Base-by-base conservation (phyloP, 179 eudicot species). In the Carnegiea gigantea region DNA sequence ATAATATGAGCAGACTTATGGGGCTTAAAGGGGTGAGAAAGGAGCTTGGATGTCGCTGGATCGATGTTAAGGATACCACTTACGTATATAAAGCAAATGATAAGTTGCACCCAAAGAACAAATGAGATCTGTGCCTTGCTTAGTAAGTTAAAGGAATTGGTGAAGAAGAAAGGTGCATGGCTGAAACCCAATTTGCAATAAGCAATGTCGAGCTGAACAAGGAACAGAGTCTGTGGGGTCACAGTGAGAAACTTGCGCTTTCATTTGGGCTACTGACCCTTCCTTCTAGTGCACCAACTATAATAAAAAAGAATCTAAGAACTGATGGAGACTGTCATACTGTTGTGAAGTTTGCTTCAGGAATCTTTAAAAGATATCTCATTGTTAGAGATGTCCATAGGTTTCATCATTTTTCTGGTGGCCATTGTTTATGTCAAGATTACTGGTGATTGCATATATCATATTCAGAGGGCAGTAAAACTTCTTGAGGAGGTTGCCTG, bases 11-110 rank as follows among this genome's bases (percentile, higher is more conserved):
- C 81, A 89, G 89, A 80, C 68, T 75, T 60, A 84, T 89, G 89
- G 84, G 86, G 71, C 40, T 77, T 2, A 83, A 57, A 68, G 78
- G 83, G 75, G 80, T 89, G 40, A 84, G 84, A 73, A 89, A 89
- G 78, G 82, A 86, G 70, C 88, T 85, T 75, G 90, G 90, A 9
- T 88, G 85, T 76, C 88, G 90, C 80, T 89, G 90, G 89, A 88
- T 89, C 71, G 90, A 88, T 78, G 73, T 86, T n/a, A 73, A 87
- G 60, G 81, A 83, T 79, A 82, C 81, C 26, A 82, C 85, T 33
- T 86, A 26, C 79, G 85, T 87, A 24, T 87, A 84, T 74, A 86
- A 83, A 57, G 85, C 81, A 23, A 70, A 81, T 44, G 89, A 87
- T 71, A 84, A 60, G 84, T 86, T 82, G 74, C 85, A 84, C 70